Evolutionary conservation across 2,329 filamentous ascomycete species (phyloP).

Genomic region (Aspergillus costaricaensis): DNA sequence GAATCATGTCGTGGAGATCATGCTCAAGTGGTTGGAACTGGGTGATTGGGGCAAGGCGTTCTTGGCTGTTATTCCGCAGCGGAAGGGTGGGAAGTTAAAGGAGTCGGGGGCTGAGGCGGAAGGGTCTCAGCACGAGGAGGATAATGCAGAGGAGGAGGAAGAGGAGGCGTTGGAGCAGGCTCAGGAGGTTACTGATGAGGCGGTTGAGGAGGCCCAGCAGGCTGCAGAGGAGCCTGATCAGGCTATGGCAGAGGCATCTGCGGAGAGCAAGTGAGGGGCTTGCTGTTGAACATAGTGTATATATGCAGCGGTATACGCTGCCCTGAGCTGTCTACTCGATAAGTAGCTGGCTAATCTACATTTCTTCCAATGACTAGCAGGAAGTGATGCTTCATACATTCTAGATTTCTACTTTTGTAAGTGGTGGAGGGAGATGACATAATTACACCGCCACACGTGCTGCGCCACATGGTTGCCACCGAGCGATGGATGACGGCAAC

Average conservation of each 20-base stretch:
- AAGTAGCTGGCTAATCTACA: no score
- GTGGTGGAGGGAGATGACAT: neutral
- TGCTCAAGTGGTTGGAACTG: slow-evolving; percentile 87
- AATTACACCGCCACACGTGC: slow-evolving; percentile 12
- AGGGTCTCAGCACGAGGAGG: slow-evolving; percentile 24
- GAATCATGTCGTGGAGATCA: slow-evolving; percentile 96
- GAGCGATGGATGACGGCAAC: slow-evolving; percentile 26
- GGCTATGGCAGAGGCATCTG: neutral
- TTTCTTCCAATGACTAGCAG: no score
- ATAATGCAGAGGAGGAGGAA: neutral
- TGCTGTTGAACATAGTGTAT: neutral
- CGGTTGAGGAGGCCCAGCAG: neutral
- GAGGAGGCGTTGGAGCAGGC: neutral
- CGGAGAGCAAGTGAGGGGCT: neutral
- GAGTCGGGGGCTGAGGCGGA: slow-evolving; percentile 13
- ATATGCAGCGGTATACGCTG: neutral
- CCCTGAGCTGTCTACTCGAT: neutral
- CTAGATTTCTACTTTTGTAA: no score
- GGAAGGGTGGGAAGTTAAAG: slow-evolving; percentile 77
- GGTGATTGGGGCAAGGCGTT: slow-evolving; percentile 93
- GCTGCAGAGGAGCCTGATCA: neutral
- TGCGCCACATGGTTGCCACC: slow-evolving; percentile 26
- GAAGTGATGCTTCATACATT: no score
- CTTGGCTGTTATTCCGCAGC: slow-evolving; percentile 80
- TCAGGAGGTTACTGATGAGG: neutral